A percentile compares a stretch with the other conserved stretches of the same genome.
Evolutionary conservation across 768 basidiomycete species (phyloP).

Genomic region (Cubamyces lactineus): DNA sequence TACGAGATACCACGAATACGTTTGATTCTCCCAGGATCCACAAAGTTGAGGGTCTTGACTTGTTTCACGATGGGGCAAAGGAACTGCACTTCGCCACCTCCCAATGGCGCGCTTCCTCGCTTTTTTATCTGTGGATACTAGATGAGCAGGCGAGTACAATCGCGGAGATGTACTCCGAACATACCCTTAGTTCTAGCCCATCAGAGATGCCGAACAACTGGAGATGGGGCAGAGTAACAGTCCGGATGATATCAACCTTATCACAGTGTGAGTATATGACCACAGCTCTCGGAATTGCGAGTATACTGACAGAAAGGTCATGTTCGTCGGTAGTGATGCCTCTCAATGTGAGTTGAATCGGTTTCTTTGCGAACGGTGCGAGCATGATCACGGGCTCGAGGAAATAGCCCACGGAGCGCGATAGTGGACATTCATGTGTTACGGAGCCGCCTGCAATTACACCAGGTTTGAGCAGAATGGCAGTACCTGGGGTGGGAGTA

Average conservation of each 20-base stretch:
- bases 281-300: slow-evolving; percentile 11
- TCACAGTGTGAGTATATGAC: neutral
- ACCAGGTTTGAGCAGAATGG: slow-evolving; percentile 90
- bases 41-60: slow-evolving; percentile 90
- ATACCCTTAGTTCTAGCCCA: slow-evolving; percentile 84
- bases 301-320: slow-evolving; percentile 78
- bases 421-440: slow-evolving; percentile 86
- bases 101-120: slow-evolving; percentile 87
- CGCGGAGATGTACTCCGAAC: slow-evolving; percentile 19
- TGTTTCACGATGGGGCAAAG: slow-evolving; percentile 91
- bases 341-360: slow-evolving; percentile 76
- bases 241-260: slow-evolving; percentile 87
- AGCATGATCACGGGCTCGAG: slow-evolving; percentile 89
- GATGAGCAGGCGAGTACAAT: neutral
- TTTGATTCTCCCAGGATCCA: slow-evolving; percentile 89
- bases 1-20: slow-evolving; percentile 96
- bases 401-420: slow-evolving; percentile 92
- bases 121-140: slow-evolving; percentile 75
- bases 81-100: slow-evolving; percentile 94
- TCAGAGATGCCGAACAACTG: slow-evolving; percentile 90
- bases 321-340: slow-evolving; percentile 93
- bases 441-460: slow-evolving; percentile 82
- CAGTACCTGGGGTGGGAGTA: slow-evolving; percentile 63
- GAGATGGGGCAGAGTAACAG: slow-evolving; percentile 88
- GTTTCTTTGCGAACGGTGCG: slow-evolving; percentile 90